Base-by-base conservation (phyloP, 768 basidiomycete genomes). In the Pisolithus marmoratus region DNA sequence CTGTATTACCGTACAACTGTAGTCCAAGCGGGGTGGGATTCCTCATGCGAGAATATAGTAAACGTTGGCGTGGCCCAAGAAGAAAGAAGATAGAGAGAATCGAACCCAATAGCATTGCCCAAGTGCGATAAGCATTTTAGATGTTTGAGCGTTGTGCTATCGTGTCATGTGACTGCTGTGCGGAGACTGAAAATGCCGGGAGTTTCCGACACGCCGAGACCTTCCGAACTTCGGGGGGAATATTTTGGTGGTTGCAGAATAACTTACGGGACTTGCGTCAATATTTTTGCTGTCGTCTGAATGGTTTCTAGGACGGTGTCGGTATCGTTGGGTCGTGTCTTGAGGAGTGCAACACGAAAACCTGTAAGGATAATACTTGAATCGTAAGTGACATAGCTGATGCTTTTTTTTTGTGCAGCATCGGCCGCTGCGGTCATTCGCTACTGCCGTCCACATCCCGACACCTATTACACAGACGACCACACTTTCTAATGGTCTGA, bases 401-500 rank as follows among this genome's bases (percentile, higher is more conserved):
- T 34, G 34, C 5, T 14, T 34, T 34, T 34, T 34, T 34, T 34
- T 14, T 15, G 34, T 12, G 34, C 34, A 34, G 34, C 34, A 34
- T 34, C 75, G 79, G 55, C 65, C 79, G 47, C 67, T 84, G 67
- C 82, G 89, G 65, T 75, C 80, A 59, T 87, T 87, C 63, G 89
- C 89, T 62, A 90, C 89, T 54, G 79, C 82, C 53, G 80, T 78
- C 60, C 82, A 80, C 69, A 62, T 78, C 54, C 72, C 77, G 41
- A 73, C 79, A 47, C 95, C 95, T 49, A 76, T 86, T 57, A 96
- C 94, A 42, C 85, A 97, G 72, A 83, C 92, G 54, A 87, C 94
- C 24, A 95, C 92, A 5, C 86, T 99, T 50, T 77, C 90, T 14
- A 97, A 96, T 75, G 96, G 96, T 54, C 77, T 99, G 52, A 95